Conservation (phyloP, 2,329 filamentous ascomycete species). For the Stemphylium lycopersici region DNA sequence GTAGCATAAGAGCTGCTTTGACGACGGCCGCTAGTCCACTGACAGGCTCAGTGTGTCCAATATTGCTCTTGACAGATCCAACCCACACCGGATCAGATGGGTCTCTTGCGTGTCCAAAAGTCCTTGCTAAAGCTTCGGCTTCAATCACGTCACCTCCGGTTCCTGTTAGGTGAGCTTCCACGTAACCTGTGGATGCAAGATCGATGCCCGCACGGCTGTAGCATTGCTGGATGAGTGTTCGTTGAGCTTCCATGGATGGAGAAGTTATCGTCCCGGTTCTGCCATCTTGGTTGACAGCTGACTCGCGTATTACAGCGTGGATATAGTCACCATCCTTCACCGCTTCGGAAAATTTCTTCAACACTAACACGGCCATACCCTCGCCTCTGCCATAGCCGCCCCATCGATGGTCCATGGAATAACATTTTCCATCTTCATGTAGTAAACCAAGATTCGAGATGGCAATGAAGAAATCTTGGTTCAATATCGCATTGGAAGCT, state of each 20-base stretch:
- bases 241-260: constrained; percentile 1
- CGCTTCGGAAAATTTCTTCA: neutral
- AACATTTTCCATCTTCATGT: neutral
- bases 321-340: neutral
- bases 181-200: constrained; percentile 7
- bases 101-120: neutral
- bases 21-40: constrained; percentile 41
- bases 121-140: constrained; percentile 1
- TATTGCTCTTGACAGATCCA: constrained; percentile 41
- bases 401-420: neutral
- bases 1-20: constrained; percentile 43
- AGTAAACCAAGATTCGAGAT: neutral
- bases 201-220: constrained; percentile 4
- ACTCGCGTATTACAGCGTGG: constrained; percentile 1
- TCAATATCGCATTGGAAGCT: neutral
- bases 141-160: constrained; percentile 51
- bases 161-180: constrained; percentile 53
- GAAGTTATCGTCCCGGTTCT: neutral
- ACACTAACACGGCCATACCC: neutral
- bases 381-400: constrained; percentile 3
- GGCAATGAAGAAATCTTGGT: constrained; percentile 1
- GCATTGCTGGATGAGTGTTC: neutral
- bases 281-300: constrained; percentile 1
- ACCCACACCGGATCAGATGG: constrained; percentile 13
- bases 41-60: constrained; percentile 47